These are phyloP conservation scores for Bruguiera gymnorhiza DNA, from an alignment of 345 rosid species.

Conservation along the genomic window DNA sequence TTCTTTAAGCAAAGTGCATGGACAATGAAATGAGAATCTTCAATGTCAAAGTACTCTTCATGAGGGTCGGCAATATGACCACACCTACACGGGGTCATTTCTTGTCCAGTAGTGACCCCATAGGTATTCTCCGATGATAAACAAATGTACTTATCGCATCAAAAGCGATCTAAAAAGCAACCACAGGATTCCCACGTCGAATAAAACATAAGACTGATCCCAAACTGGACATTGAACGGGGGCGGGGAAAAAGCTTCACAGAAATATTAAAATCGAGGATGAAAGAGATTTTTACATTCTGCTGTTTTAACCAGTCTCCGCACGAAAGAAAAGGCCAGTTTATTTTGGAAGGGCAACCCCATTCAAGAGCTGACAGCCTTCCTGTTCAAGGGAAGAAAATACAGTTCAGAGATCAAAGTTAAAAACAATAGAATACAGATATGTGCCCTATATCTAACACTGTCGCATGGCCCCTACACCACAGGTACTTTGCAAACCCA, in stretches of 20 bases:
- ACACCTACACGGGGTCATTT: too few species aligned
- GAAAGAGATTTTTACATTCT: neutral
- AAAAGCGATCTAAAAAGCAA: neutral
- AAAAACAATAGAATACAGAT: slow-evolving; percentile 3
- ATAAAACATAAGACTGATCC: neutral
- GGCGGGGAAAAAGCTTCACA: neutral
- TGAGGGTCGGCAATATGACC: too few species aligned
- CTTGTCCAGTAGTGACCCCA: too few species aligned
- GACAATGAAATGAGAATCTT: too few species aligned
- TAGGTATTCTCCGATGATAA: too few species aligned
- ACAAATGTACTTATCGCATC: neutral
- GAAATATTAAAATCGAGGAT: too few species aligned
- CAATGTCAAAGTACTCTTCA: too few species aligned
- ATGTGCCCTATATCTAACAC: neutral
- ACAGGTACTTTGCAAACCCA: neutral
- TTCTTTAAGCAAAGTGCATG: too few species aligned
- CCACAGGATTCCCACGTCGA: neutral
- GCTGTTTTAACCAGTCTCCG: neutral
- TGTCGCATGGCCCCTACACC: neutral
- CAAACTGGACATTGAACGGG: neutral
- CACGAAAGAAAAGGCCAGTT: neutral
- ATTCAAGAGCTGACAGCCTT: neutral
- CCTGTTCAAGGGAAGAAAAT: neutral
- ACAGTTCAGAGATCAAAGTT: neutral
- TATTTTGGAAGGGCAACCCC: neutral